phyloP scores from a whole-genome alignment of 2,329 filamentous ascomycete genomes.

The Fusarium circinatum region DNA sequence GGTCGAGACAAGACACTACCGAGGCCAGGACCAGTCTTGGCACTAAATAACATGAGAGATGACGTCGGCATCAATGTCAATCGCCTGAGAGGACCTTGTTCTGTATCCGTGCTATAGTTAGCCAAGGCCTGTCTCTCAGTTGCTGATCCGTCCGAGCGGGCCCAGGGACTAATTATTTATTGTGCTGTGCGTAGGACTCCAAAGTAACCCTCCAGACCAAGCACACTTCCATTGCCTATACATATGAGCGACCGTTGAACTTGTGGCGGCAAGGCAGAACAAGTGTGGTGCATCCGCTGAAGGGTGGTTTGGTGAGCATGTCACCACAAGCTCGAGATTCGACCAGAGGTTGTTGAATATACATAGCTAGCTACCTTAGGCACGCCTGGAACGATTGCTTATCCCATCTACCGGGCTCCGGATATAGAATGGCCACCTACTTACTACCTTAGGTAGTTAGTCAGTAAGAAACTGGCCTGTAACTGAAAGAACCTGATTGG shows the following conservation, averaged over 20 bases:
- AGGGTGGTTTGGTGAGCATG: neutral
- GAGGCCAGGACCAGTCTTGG: conserved; percentile 23
- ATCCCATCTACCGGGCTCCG: neutral
- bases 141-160: neutral
- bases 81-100: neutral
- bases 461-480: neutral
- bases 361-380: neutral
- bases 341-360: neutral
- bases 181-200: neutral
- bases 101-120: neutral
- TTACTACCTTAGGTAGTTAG: neutral
- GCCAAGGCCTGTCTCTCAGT: neutral
- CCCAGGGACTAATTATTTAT: neutral
- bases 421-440: neutral
- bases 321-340: neutral
- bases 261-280: neutral
- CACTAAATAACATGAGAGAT: conserved; percentile 15
- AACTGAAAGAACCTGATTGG: neutral
- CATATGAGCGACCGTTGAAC: neutral
- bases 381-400: neutral
- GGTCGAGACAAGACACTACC: conserved; percentile 32
- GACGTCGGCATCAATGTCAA: conserved; percentile 19
- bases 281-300: neutral
- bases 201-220: neutral
- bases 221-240: neutral